phyloP scores from a whole-genome alignment of 2,329 filamentous ascomycete species.

The Beauveria bassiana region DNA sequence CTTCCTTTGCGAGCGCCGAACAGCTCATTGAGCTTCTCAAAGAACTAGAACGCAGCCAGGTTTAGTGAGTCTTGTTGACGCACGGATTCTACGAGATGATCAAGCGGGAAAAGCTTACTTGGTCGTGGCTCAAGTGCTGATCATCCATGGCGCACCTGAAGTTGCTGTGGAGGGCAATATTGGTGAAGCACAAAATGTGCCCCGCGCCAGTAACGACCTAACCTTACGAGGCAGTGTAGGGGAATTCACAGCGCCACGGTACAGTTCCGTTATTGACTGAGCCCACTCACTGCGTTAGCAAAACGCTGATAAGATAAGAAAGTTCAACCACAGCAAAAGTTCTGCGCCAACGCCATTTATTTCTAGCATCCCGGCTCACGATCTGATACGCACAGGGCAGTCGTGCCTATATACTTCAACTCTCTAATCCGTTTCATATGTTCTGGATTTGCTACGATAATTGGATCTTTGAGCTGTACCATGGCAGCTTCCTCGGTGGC shows the following conservation, averaged over 20 bases:
- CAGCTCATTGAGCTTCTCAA: slow-evolving; percentile 57
- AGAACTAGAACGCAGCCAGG: slow-evolving; percentile 52
- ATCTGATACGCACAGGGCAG: background rate
- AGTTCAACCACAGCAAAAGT: background rate
- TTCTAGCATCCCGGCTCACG: background rate
- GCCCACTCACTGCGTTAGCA: too few relatives aligned
- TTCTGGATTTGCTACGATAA: background rate
- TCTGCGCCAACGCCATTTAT: background rate
- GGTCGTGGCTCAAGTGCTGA: slow-evolving; percentile 29
- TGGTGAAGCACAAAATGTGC: slow-evolving; percentile 6
- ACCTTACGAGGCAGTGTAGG: too few relatives aligned
- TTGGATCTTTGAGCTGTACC: background rate
- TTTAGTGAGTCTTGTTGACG: background rate
- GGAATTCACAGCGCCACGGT: too few relatives aligned
- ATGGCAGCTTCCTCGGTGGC: slow-evolving; percentile 21
- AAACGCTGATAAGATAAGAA: slow-evolving; percentile 9
- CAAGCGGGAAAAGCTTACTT: slow-evolving; percentile 22
- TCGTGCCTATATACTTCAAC: background rate
- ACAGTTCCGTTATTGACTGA: too few relatives aligned
- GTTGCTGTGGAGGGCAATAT: background rate
- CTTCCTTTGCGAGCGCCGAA: slow-evolving; percentile 60
- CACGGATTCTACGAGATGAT: slow-evolving; percentile 1
- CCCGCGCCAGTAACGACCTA: background rate
- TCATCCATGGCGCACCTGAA: slow-evolving; percentile 18
- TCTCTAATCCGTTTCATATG: background rate